Percentiles rank a stretch among this genome's conserved stretches.
Evolutionary conservation across 208 protist species (phyloP).

Genomic region (Crithidia expoeki): DNA sequence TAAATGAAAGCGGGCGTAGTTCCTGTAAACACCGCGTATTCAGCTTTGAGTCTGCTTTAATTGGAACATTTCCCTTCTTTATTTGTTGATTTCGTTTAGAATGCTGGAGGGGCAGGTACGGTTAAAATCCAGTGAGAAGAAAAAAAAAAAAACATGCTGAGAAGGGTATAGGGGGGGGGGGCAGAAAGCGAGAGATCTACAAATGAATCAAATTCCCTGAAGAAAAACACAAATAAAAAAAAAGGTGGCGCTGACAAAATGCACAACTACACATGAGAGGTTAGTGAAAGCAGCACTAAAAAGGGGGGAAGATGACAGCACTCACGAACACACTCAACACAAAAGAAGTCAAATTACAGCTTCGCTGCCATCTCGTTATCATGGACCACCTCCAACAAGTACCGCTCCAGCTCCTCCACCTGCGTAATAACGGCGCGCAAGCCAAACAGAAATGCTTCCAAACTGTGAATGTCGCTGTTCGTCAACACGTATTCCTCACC

Average conservation of each 20-base stretch:
- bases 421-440: slow-evolving; percentile 69
- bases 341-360: slow-evolving; percentile 36
- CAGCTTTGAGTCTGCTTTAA: too few relatives aligned
- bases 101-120: background rate
- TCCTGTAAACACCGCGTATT: too few relatives aligned
- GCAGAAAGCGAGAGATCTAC: background rate
- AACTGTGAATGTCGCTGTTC: slow-evolving; percentile 84
- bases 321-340: too few relatives aligned
- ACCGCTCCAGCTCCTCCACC: slow-evolving; percentile 70
- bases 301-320: too few relatives aligned
- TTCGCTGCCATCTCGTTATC: slow-evolving; percentile 70
- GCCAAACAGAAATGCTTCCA: slow-evolving; percentile 87
- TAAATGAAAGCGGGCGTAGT: too few relatives aligned
- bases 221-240: slow-evolving; percentile 28
- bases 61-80: too few relatives aligned
- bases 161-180: background rate
- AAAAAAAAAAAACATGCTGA: slow-evolving; percentile 5
- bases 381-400: slow-evolving; percentile 78
- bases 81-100: background rate
- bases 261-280: too few relatives aligned
- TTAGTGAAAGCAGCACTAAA: too few relatives aligned
- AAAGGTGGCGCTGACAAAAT: too few relatives aligned
- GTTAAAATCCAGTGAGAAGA: background rate
- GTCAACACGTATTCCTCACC: slow-evolving; percentile 72
- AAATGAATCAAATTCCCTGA: slow-evolving; percentile 3